Percentiles rank a stretch among this genome's conserved stretches.
phyloP scores from a whole-genome alignment of 371 early-diverging fungal genomes.

The Cokeromyces recurvatus region DNA sequence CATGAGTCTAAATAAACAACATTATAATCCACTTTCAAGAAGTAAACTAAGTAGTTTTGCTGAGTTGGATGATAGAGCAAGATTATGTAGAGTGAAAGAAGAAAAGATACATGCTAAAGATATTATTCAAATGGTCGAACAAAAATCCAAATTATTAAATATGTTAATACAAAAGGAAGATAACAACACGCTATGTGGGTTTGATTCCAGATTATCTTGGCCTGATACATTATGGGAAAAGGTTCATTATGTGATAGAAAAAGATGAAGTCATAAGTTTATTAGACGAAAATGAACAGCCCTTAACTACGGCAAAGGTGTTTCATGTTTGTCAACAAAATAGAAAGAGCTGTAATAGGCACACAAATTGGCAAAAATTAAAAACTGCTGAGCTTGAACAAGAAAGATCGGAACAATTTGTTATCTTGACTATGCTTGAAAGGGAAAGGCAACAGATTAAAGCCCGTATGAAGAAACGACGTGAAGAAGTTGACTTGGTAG shows the following conservation, averaged over 20 bases:
- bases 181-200: slow-evolving; percentile 38
- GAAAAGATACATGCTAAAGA: slow-evolving; percentile 20
- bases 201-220: slow-evolving; percentile 53
- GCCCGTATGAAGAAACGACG: slow-evolving; percentile 38
- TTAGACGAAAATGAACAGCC: neutral
- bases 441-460: slow-evolving; percentile 38
- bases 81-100: slow-evolving; percentile 21
- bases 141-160: slow-evolving; percentile 17
- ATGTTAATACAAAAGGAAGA: slow-evolving; percentile 18
- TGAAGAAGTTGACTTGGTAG: slow-evolving; percentile 26
- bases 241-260: slow-evolving; percentile 10
- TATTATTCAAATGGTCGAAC: slow-evolving; percentile 14
- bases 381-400: slow-evolving; percentile 48
- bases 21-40: slow-evolving; percentile 17
- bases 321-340: slow-evolving; percentile 20
- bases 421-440: slow-evolving; percentile 26
- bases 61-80: slow-evolving; percentile 33
- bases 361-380: slow-evolving; percentile 46
- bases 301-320: slow-evolving; percentile 1
- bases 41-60: slow-evolving; percentile 22
- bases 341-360: slow-evolving; percentile 40
- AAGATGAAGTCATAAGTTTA: slow-evolving; percentile 3
- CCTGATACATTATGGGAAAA: slow-evolving; percentile 34
- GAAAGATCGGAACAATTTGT: slow-evolving; percentile 38
- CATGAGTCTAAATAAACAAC: slow-evolving; percentile 17